phyloP scores from a whole-genome alignment of 2,329 filamentous ascomycete genomes.

The Aspergillus sp. region DNA sequence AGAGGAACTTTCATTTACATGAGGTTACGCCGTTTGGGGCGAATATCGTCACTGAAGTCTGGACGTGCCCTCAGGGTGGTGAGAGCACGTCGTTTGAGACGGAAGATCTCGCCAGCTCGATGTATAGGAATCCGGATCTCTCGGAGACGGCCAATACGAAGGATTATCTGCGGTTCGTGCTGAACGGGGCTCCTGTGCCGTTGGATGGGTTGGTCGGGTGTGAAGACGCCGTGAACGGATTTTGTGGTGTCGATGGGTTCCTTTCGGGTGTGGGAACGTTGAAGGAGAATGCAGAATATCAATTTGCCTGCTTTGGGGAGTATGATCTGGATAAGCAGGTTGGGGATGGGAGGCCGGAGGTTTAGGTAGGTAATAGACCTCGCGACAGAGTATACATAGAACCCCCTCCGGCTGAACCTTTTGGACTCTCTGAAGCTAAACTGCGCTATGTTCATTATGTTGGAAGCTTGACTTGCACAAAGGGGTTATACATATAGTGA shows the following conservation, averaged over 20 bases:
- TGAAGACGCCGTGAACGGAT: slow-evolving; percentile 25
- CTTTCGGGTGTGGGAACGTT: slow-evolving; percentile 22
- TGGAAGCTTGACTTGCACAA: too few relatives aligned
- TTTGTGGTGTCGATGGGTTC: slow-evolving; percentile 30
- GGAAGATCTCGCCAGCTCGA: slow-evolving; percentile 38
- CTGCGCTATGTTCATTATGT: too few relatives aligned
- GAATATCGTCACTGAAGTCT: slow-evolving; percentile 56
- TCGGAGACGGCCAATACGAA: slow-evolving; percentile 12
- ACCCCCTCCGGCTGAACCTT: too few relatives aligned
- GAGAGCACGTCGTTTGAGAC: slow-evolving; percentile 14
- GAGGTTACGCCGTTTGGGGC: slow-evolving; percentile 57
- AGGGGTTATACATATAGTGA: too few relatives aligned
- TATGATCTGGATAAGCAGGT: slow-evolving; percentile 27
- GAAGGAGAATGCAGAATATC: slow-evolving; percentile 28
- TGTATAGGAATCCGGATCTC: slow-evolving; percentile 30
- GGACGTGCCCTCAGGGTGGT: slow-evolving; percentile 45
- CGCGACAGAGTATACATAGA: too few relatives aligned
- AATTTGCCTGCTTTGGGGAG: slow-evolving; percentile 31
- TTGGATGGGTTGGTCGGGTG: slow-evolving; percentile 29
- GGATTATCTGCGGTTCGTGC: slow-evolving; percentile 31
- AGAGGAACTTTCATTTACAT: slow-evolving; percentile 51
- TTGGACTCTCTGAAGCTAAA: too few relatives aligned
- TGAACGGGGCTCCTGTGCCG: slow-evolving; percentile 31
- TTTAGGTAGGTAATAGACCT: too few relatives aligned
- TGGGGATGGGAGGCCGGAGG: slow-evolving; percentile 20